Conservation (phyloP, 306 rosid genomes). For the Comarum palustre region DNA sequence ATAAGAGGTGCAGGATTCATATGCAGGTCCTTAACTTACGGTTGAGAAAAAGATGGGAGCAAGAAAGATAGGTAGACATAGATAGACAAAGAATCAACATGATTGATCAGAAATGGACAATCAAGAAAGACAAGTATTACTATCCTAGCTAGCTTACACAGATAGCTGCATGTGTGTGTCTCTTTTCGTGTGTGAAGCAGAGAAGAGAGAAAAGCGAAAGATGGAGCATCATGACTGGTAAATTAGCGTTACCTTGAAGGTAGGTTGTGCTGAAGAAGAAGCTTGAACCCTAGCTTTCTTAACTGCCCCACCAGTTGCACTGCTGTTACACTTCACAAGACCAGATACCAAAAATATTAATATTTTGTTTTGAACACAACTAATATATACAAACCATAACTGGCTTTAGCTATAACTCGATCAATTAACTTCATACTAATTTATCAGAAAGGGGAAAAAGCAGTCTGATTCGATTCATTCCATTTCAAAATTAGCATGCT, state of each 20-base stretch:
- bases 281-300: conserved; percentile 95
- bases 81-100: conserved; percentile 43
- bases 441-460: background rate
- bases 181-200: conserved; percentile 25
- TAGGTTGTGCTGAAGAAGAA: conserved; percentile 66
- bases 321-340: conserved; percentile 67
- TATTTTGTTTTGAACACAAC: background rate
- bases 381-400: background rate
- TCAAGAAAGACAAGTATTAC: conserved; percentile 65
- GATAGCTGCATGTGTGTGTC: conserved; percentile 13
- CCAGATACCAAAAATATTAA: conserved; percentile 4
- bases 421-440: background rate
- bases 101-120: conserved; percentile 60
- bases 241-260: conserved; percentile 68
- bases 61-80: conserved; percentile 1
- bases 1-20: conserved; percentile 5
- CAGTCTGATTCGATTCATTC: background rate
- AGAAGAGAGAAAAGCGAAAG: background rate
- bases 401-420: background rate
- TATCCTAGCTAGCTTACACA: background rate
- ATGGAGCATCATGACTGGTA: conserved; percentile 8
- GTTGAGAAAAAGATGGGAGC: background rate
- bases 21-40: conserved; percentile 5
- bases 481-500: background rate
- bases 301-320: conserved; percentile 67